Evolutionary conservation across 495 filamentous ascomycete genomes (phyloP).

Genomic region (Aspergillus conjunctus): DNA sequence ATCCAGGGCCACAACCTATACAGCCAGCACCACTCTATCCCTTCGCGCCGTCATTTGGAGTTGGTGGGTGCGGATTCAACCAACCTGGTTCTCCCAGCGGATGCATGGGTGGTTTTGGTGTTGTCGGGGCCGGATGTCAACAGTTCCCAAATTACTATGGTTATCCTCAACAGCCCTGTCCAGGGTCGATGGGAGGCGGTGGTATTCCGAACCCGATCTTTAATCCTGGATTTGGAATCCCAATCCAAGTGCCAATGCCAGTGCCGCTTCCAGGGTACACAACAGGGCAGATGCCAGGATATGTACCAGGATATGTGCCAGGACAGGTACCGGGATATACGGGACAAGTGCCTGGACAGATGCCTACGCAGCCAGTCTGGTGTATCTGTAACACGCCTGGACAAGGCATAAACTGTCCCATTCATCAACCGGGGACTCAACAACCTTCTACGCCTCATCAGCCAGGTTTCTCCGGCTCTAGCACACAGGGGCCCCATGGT

Average conservation of each 20-base stretch:
- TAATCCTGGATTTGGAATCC: background rate
- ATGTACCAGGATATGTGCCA: background rate
- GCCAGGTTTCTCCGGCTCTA: background rate
- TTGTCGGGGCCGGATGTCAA: background rate
- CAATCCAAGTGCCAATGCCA: background rate
- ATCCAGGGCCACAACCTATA: background rate
- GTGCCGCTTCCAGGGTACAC: background rate
- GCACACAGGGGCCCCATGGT: background rate
- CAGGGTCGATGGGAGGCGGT: background rate
- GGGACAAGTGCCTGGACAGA: background rate
- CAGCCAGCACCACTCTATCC: background rate
- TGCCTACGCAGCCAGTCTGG: background rate
- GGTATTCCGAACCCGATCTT: background rate
- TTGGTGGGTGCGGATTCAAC: background rate
- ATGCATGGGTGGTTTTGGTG: background rate
- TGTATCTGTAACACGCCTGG: background rate
- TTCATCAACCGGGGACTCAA: background rate
- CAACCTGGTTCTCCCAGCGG: background rate
- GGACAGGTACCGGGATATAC: background rate
- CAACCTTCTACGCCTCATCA: background rate
- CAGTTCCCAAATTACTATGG: background rate
- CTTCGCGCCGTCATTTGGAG: background rate
- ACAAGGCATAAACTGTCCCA: background rate
- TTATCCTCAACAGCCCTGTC: background rate
- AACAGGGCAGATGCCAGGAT: background rate